Base-by-base conservation (phyloP, 2,329 filamentous ascomycete species). In the Pestalotiopsis sp. region DNA sequence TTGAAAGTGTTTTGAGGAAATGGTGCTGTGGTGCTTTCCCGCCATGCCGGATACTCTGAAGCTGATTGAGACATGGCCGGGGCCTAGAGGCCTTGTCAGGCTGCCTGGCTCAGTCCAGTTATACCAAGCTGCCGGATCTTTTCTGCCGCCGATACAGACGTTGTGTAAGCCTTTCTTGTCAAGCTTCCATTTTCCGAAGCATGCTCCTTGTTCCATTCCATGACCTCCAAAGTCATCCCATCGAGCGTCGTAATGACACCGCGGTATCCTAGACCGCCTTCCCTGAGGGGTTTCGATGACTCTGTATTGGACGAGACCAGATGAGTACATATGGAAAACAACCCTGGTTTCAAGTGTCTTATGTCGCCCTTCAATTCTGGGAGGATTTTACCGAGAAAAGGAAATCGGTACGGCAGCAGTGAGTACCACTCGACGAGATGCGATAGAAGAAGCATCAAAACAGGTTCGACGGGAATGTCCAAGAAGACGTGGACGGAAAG, bases 181-280 rank as follows among this genome's bases (percentile, higher is more conserved):
- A 62, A 52, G 68, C 64, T 20, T 17, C 64, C 4, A 56, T 38
- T 41, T 60, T 39, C 63, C 9, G 69, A 70, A 13, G 69, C 72
- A 60, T 83, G 81, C 68, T 81, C 80, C 1, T 69, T 71, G 69
- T 84, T 83, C 81, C 82, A 83, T 52, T 83, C 81, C 0, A 83
- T 70, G 0, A 84, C 71, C 72, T 83, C 76, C 64, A 78, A 73
- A n/a, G 74, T 72, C 75, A 84, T 78, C 1, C 82, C 82, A 27
- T 83, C 80, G 0, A 81, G 73, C 12, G 81, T 83, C 0, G 78
- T 81, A 11, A 81, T 9, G 1, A 82, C 73, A 0, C 81, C 82
- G 0, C 68, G 68, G 69, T 82, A 83, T 0, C 80, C 82, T 17
- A 84, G 71, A 0, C 81, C 82, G 11, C 82, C 82, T 4, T 78